A percentile compares a stretch with the other conserved stretches of the same genome.
Conservation (phyloP, 306 rosid species). For the Cajanus cajan region DNA sequence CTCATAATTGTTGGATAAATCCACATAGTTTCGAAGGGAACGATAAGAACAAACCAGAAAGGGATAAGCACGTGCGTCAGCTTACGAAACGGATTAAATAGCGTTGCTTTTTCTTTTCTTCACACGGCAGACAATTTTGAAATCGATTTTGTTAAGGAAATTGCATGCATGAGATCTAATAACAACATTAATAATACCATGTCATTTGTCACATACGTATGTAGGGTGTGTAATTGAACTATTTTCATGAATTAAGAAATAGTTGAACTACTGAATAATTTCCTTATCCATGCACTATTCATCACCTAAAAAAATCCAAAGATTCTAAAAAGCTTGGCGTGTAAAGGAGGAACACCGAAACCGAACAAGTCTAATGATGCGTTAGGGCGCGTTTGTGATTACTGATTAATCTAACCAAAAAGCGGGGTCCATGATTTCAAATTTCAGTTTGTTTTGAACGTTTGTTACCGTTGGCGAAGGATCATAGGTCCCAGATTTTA, state of each 20-base stretch:
- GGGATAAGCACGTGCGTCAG: constrained; percentile 65
- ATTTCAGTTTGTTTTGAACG: constrained; percentile 24
- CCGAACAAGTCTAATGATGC: constrained; percentile 19
- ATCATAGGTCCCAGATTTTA: constrained; percentile 46
- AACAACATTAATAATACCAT: not conserved
- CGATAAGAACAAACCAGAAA: constrained; percentile 46
- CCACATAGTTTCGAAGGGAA: constrained; percentile 14
- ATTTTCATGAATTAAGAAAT: not conserved
- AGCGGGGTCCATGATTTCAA: constrained; percentile 49
- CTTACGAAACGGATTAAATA: constrained; percentile 11
- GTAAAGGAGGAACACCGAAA: constrained; percentile 31
- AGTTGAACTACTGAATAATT: not conserved
- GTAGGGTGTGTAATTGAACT: not conserved
- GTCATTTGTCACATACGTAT: not conserved
- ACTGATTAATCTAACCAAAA: not conserved
- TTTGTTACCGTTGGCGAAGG: constrained; percentile 44
- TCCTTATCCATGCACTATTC: not conserved
- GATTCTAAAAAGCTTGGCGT: constrained; percentile 3
- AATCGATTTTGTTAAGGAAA: not conserved
- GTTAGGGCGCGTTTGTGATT: not conserved
- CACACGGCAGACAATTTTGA: constrained; percentile 25
- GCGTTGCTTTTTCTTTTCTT: not conserved
- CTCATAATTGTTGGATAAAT: constrained; percentile 40
- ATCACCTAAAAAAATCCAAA: not conserved
- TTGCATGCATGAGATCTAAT: not conserved